These are phyloP conservation scores for Limnanthes douglasii DNA, from an alignment of 345 rosid genomes.

Conservation along the genomic window DNA sequence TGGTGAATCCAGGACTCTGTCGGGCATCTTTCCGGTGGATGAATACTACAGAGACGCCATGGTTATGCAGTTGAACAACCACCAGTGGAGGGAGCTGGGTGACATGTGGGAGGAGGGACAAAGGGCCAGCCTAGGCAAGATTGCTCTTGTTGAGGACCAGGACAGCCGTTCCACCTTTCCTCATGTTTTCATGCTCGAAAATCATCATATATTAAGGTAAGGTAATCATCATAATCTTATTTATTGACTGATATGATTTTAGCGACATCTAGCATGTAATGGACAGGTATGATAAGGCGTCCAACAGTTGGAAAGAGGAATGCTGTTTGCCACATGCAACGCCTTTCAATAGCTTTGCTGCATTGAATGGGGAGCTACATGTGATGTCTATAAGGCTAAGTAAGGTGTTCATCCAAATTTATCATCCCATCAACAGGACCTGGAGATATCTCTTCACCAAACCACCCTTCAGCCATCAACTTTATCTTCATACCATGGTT, in stretches of 20 bases:
- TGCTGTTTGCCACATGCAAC: conserved; percentile 43
- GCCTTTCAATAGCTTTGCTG: conserved; percentile 31
- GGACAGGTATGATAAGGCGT: conserved; percentile 51
- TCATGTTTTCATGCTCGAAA: conserved; percentile 82
- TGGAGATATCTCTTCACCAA: conserved; percentile 48
- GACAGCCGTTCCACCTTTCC: conserved; percentile 23
- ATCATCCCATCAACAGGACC: conserved; percentile 51
- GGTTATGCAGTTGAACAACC: conserved; percentile 43
- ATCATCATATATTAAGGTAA: conserved; percentile 50
- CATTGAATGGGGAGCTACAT: conserved; percentile 49
- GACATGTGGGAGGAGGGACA: conserved; percentile 72
- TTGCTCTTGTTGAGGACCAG: conserved; percentile 44
- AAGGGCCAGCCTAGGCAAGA: conserved; percentile 55
- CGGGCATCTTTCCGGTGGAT: conserved; percentile 74
- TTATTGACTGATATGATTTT: background rate
- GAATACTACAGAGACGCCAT: conserved; percentile 66
- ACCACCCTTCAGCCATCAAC: conserved; percentile 30
- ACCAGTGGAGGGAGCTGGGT: conserved; percentile 58
- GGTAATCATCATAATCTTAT: background rate
- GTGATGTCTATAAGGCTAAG: conserved; percentile 44
- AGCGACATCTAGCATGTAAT: background rate
- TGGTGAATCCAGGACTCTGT: conserved; percentile 58
- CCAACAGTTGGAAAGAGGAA: conserved; percentile 54
- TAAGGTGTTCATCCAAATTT: conserved; percentile 46
- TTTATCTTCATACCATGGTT: conserved; percentile 53